Base-by-base conservation (phyloP, 2,329 filamentous ascomycete genomes). In the Penicillium olsonii region DNA sequence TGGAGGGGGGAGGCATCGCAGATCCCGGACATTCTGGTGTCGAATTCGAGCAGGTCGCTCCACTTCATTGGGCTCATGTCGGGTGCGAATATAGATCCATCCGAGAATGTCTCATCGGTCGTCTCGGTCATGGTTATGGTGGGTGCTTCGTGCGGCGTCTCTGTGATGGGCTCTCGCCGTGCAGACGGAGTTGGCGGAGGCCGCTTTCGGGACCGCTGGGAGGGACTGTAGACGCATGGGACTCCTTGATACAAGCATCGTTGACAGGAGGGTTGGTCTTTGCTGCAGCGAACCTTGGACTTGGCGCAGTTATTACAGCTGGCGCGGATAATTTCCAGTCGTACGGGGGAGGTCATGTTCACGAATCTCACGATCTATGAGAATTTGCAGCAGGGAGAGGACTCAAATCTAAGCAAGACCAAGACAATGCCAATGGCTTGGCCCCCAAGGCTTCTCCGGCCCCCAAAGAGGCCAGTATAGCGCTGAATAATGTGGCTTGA, bases 211-310 rank as follows among this genome's bases (percentile, higher is more conserved):
- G 42, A 44, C 33, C 42, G 42, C 24, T 44, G 42, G 14, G 42
- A 44, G 42, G 42, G 42, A 44, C 42, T 44, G 42, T 44, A 44
- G 19, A 44, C 34, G 42, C 42, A 44, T 19, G 42, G 29, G 18
- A 37, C 42, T 19, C 42, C 42, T 44, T 44, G 42, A 26, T 44
- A 44, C 42, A 44, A 12, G 17, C 42, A 44, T n/a, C 42, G 42
- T 44, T 44, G 42, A 18, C 42, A 44, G n/a, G 42, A 44, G 9
- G 42, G 42, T 44, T 44, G 42, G 27, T 44, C 42, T 31, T 44
- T 44, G 31, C 42, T 44, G 42, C 42, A 44, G 31, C 42, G 42
- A 17, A 44, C 42, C n/a, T 44, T 44, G 4, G 42, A 44, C 34
- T 37, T 44, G 17, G 42, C 42, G 19, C 42, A 44, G 18, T 44